Evolutionary conservation across 805 yeast species (phyloP), one percentile per base, ranked within the genome.

Genomic region (Teunomyces atbi): DNA sequence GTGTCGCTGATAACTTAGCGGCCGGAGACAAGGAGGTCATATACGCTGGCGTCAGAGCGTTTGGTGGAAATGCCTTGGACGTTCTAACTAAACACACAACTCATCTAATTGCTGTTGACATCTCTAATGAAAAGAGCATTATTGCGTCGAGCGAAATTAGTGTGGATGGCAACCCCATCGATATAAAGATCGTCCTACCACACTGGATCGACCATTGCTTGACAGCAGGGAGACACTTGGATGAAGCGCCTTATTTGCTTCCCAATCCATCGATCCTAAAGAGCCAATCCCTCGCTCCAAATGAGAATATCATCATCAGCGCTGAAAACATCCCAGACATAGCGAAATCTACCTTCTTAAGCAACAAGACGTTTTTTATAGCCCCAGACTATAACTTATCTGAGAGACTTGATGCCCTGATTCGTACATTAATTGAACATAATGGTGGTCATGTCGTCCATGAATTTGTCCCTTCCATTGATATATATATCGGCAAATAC

Each of bases 161-260:
- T 21, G 50, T 21, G 10, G 42, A 46, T 30, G 46, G 49, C 12
- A 30, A 30, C 6, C 61, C 61, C 4, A 62, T 70, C 30, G 61
- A 70, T 29, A 82, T 86, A 29, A 73, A 77, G 41, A 74, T 83
- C 12, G 94, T 91, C 3, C 69, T 77, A 3, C 95, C 96, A 0
- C 79, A 81, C 16, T 92, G 96, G 97, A 64, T 91, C 11, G 83
- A 83, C 43, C 86, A 79, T 48, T 84, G 91, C 58, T 69, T 87
- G 50, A 79, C 76, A 45, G 59, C 73, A 32, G 72, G 81, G 21
- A 61, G 71, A 39, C 73, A 65, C 42, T 61, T 85, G 8, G 78
- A 77, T 44, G 91, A 81, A 44, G 48, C 59, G 0, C 76, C 77
- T 1, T 87, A 84, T 58, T 53, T 76, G 13, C 61, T 84, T n/a